A percentile compares a stretch with the other conserved stretches of the same genome.
phyloP scores from a whole-genome alignment of 306 rosid species.

The Lotus japonicus region DNA sequence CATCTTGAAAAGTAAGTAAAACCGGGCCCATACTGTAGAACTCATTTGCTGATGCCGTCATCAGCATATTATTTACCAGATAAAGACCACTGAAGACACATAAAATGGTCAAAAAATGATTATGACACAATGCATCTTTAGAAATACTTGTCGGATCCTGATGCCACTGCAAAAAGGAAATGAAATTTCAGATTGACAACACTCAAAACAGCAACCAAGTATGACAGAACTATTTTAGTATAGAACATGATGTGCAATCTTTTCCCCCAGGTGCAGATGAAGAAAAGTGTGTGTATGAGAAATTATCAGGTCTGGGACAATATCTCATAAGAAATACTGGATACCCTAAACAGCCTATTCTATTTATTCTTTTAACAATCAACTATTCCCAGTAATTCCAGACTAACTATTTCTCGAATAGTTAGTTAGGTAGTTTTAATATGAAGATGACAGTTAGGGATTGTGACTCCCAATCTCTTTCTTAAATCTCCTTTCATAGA shows the following conservation, averaged over 20 bases:
- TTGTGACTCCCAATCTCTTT: too few species aligned
- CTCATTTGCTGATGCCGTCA: constrained; percentile 64
- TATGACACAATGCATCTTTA: constrained; percentile 63
- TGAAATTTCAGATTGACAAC: constrained; percentile 29
- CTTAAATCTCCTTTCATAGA: too few species aligned
- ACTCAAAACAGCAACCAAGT: neutral
- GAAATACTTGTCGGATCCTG: constrained; percentile 45
- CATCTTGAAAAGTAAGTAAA: constrained; percentile 74
- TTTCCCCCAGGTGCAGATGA: neutral
- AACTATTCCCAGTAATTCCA: too few species aligned
- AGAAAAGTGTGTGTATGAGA: neutral
- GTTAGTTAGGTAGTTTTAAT: too few species aligned
- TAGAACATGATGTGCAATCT: neutral
- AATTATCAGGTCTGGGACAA: neutral
- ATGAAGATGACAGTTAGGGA: too few species aligned
- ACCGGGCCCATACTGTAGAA: constrained; percentile 54
- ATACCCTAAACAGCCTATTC: too few species aligned
- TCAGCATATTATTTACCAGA: constrained; percentile 61
- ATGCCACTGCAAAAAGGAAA: constrained; percentile 46
- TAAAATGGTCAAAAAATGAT: constrained; percentile 71
- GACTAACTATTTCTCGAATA: too few species aligned
- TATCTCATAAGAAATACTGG: neutral
- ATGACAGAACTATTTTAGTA: neutral
- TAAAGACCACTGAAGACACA: constrained; percentile 71
- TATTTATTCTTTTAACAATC: too few species aligned